Evolutionary conservation across 768 basidiomycete species (phyloP).

Genomic region (Xerocomus spinulosus): DNA sequence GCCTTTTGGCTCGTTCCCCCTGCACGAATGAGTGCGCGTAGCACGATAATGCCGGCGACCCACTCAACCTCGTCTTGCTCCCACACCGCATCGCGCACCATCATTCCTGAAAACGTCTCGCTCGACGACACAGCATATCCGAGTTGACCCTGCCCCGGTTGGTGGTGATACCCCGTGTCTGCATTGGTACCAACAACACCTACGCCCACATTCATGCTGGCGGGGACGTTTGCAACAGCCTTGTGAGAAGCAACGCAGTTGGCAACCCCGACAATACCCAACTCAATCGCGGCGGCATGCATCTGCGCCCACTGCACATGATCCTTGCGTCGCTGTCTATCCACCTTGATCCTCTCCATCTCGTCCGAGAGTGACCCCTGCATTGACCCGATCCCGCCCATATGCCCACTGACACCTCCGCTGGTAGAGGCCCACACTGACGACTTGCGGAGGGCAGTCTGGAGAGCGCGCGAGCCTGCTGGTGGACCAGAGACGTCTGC

Average conservation of each 20-base stretch:
- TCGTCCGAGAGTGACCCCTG: conserved; percentile 47
- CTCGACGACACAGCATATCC: conserved; percentile 35
- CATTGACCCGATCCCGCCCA: not conserved
- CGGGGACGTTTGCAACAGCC: too few relatives aligned
- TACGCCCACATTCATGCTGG: too few relatives aligned
- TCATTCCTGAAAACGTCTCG: conserved; percentile 50
- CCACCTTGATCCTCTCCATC: conserved; percentile 57
- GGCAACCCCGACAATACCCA: conserved; percentile 40
- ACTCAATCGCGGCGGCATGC: conserved; percentile 59
- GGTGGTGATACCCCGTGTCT: conserved; percentile 28
- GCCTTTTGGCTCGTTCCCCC: conserved; percentile 46
- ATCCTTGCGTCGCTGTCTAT: conserved; percentile 58
- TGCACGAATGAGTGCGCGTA: conserved; percentile 54
- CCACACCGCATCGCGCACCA: conserved; percentile 64
- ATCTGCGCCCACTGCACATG: conserved; percentile 66
- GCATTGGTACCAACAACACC: conserved; percentile 5
- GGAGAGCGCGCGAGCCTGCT: conserved; percentile 53
- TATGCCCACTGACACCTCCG: not conserved
- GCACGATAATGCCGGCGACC: conserved; percentile 59
- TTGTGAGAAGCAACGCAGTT: not conserved
- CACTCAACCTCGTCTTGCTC: conserved; percentile 64
- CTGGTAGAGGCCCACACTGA: conserved; percentile 47
- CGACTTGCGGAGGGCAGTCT: conserved; percentile 54
- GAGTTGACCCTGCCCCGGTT: conserved; percentile 29
- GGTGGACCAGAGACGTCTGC: conserved; percentile 52